phyloP scores from a whole-genome alignment of 2,329 filamentous ascomycete genomes.

The Aspergillus sp. region DNA sequence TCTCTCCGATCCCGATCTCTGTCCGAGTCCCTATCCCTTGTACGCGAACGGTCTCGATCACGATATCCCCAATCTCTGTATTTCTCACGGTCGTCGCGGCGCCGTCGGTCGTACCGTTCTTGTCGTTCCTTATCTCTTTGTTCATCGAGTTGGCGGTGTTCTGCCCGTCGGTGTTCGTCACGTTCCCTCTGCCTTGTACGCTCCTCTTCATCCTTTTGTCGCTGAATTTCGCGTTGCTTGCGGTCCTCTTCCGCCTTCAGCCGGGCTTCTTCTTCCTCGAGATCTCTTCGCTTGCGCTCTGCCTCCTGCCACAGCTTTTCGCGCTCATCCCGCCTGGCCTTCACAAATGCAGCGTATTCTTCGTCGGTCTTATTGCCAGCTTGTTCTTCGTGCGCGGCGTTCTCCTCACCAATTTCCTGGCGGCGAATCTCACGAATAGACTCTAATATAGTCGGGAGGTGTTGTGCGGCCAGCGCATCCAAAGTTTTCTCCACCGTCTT shows the following conservation, averaged over 20 bases:
- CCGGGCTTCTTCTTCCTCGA: constrained; percentile 49
- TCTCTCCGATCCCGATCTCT: constrained; percentile 30
- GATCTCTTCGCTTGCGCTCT: constrained; percentile 57
- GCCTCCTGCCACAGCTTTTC: constrained; percentile 55
- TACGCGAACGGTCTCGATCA: constrained; percentile 42
- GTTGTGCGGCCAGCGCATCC: constrained; percentile 58
- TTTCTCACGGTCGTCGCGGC: constrained; percentile 52
- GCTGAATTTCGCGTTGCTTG: constrained; percentile 48
- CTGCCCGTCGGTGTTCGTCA: constrained; percentile 54
- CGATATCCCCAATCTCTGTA: constrained; percentile 45
- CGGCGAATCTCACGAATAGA: constrained; percentile 62
- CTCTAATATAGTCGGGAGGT: constrained; percentile 58
- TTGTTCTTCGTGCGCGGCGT: constrained; percentile 57
- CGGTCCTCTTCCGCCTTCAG: constrained; percentile 48
- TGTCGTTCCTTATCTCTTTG: constrained; percentile 57
- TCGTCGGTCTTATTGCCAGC: constrained; percentile 64
- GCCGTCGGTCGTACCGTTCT: constrained; percentile 50
- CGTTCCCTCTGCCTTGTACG: constrained; percentile 56
- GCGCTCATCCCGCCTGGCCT: constrained; percentile 56
- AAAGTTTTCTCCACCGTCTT: constrained; percentile 61
- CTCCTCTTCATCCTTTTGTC: constrained; percentile 50
- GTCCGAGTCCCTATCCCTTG: constrained; percentile 36
- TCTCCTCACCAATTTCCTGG: constrained; percentile 62
- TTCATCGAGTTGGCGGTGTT: constrained; percentile 57
- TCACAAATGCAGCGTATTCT: constrained; percentile 61